Evolutionary conservation across 2,329 filamentous ascomycete species (phyloP).

Genomic region (Bipolaris bicolor): DNA sequence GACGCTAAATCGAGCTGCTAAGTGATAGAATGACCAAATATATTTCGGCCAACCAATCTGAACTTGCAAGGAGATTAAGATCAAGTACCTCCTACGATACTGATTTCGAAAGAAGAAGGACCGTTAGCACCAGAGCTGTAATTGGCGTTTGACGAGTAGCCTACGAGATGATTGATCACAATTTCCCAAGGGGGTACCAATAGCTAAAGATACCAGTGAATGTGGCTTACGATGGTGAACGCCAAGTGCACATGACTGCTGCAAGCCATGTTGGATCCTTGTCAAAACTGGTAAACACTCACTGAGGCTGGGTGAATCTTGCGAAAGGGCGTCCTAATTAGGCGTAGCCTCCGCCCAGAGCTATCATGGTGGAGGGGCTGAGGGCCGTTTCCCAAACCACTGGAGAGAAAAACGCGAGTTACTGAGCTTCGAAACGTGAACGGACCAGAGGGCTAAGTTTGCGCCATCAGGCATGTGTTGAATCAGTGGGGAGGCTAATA

Average conservation of each 20-base stretch:
- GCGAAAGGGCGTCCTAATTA: slow-evolving; percentile 27
- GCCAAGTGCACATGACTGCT: slow-evolving; percentile 35
- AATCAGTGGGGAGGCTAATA: slow-evolving; percentile 26
- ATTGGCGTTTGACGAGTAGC: slow-evolving; percentile 41
- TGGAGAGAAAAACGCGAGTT: slow-evolving; percentile 32
- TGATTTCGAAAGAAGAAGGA: slow-evolving; percentile 21
- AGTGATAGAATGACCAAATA: slow-evolving; percentile 18
- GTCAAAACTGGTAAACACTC: slow-evolving; percentile 26
- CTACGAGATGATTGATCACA: slow-evolving; percentile 27
- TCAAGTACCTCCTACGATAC: slow-evolving; percentile 19
- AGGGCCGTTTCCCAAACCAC: slow-evolving; percentile 42
- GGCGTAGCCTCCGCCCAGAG: slow-evolving; percentile 34
- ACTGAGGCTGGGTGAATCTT: slow-evolving; percentile 16
- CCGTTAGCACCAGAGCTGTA: slow-evolving; percentile 22
- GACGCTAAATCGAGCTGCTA: slow-evolving; percentile 22
- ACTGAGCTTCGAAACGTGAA: slow-evolving; percentile 34
- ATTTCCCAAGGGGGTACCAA: slow-evolving; percentile 28
- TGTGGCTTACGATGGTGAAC: slow-evolving; percentile 28
- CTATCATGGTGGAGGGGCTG: slow-evolving; percentile 31
- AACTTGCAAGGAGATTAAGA: slow-evolving; percentile 21
- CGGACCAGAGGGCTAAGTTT: slow-evolving; percentile 27
- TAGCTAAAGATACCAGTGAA: slow-evolving; percentile 30
- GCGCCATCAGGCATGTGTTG: slow-evolving; percentile 29
- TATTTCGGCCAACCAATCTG: slow-evolving; percentile 19
- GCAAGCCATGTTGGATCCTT: slow-evolving; percentile 31